phyloP scores from a whole-genome alignment of 768 basidiomycete genomes.

The Trametes coccinea region DNA sequence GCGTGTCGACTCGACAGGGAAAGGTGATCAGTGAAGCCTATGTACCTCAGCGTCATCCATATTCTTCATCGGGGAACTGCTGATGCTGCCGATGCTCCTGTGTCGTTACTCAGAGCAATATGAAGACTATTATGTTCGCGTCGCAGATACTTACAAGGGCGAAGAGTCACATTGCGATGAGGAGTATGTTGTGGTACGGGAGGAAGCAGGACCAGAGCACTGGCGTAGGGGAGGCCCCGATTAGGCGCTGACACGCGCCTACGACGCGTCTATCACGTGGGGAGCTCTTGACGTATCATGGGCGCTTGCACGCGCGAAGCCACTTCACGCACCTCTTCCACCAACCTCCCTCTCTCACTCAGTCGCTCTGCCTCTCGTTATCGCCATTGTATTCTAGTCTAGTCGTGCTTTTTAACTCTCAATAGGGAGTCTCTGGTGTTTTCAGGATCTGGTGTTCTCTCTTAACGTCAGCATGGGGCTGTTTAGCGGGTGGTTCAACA shows the following conservation, averaged over 20 bases:
- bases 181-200: too few relatives aligned
- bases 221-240: not conserved
- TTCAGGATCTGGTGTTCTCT: not conserved
- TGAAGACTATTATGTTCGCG: too few relatives aligned
- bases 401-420: not conserved
- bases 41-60: not conserved
- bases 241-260: conserved; percentile 5
- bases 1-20: not conserved
- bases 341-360: not conserved
- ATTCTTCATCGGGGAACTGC: too few relatives aligned
- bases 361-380: conserved; percentile 12
- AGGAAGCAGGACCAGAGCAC: too few relatives aligned
- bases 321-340: not conserved
- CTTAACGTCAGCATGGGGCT: conserved; percentile 8
- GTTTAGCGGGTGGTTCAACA: conserved; percentile 20
- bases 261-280: conserved; percentile 18
- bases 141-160: too few relatives aligned
- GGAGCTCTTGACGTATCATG: conserved; percentile 8
- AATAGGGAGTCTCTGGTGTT: not conserved
- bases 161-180: too few relatives aligned
- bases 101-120: too few relatives aligned
- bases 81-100: too few relatives aligned
- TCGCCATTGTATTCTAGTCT: conserved; percentile 18
- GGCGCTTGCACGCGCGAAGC: not conserved
- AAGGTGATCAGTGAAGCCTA: not conserved